Evolutionary conservation across 2,329 filamentous ascomycete species (phyloP).

Genomic region (Gyromitra esculenta): DNA sequence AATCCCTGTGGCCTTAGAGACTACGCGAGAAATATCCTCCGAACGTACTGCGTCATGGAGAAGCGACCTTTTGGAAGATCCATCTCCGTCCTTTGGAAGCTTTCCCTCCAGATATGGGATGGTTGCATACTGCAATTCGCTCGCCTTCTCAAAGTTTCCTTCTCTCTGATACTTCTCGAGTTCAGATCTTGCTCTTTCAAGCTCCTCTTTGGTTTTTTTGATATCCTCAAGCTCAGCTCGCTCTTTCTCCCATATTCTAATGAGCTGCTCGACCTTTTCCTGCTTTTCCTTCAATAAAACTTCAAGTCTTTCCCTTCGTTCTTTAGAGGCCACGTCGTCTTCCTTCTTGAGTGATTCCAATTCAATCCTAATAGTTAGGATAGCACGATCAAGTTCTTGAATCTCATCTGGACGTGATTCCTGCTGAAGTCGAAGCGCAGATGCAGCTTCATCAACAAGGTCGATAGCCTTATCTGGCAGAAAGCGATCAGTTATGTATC

Average conservation of each 20-base stretch:
- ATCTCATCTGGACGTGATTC: constrained; percentile 97
- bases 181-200: constrained; percentile 85
- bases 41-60: constrained; percentile 95
- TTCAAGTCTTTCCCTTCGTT: constrained; percentile 87
- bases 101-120: constrained; percentile 84
- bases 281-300: constrained; percentile 78
- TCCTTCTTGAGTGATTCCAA: constrained; percentile 94
- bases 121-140: constrained; percentile 85
- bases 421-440: constrained; percentile 87
- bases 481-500: constrained; percentile 96
- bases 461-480: constrained; percentile 97
- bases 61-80: constrained; percentile 67
- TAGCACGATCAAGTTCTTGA: constrained; percentile 88
- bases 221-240: constrained; percentile 83
- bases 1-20: constrained; percentile 90
- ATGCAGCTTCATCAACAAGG: constrained; percentile 93
- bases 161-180: constrained; percentile 87
- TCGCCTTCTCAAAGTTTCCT: constrained; percentile 89
- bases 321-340: constrained; percentile 86
- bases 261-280: constrained; percentile 78
- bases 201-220: constrained; percentile 86
- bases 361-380: constrained; percentile 98
- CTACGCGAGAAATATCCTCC: constrained; percentile 92
- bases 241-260: constrained; percentile 89
- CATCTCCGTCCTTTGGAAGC: constrained; percentile 77